phyloP scores from a whole-genome alignment of 1,284 basidiomycete genomes.

The Ceratobasidium sp. region DNA sequence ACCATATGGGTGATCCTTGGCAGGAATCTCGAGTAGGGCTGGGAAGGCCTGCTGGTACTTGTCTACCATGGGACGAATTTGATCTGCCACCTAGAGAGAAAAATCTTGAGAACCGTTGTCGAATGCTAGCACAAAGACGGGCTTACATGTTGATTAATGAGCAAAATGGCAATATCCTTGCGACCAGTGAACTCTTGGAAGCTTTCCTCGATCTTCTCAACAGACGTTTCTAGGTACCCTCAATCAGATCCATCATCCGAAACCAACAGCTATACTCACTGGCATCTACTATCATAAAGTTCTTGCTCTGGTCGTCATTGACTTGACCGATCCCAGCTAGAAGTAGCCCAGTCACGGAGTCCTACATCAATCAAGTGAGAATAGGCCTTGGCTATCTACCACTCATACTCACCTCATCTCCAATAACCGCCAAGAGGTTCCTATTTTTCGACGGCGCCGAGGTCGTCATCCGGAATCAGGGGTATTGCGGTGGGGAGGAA shows the following conservation, averaged over 20 bases:
- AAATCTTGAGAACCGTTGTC: background rate
- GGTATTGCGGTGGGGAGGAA: conserved; percentile 19
- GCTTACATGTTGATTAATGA: conserved; percentile 96
- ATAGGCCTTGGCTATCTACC: no score
- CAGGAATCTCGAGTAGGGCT: conserved; percentile 95
- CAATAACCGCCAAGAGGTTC: conserved; percentile 90
- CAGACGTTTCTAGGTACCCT: conserved; percentile 82
- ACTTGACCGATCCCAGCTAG: conserved; percentile 93
- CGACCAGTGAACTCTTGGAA: conserved; percentile 94
- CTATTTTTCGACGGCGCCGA: conserved; percentile 78
- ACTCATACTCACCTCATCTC: conserved; percentile 82
- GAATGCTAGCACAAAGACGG: background rate
- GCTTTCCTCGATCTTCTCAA: conserved; percentile 85
- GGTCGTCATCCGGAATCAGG: conserved; percentile 46
- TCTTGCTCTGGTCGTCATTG: conserved; percentile 90
- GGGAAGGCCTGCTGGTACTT: conserved; percentile 97
- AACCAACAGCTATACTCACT: conserved; percentile 64
- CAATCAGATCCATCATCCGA: background rate
- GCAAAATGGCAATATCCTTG: conserved; percentile 91
- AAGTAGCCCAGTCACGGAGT: conserved; percentile 92
- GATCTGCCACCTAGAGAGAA: conserved; percentile 83
- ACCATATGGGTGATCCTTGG: conserved; percentile 95
- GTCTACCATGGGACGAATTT: conserved; percentile 95
- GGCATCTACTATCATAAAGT: conserved; percentile 91
- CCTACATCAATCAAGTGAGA: conserved; percentile 61